phyloP scores from a whole-genome alignment of 2,329 filamentous ascomycete genomes.

The Penicillium sp. region DNA sequence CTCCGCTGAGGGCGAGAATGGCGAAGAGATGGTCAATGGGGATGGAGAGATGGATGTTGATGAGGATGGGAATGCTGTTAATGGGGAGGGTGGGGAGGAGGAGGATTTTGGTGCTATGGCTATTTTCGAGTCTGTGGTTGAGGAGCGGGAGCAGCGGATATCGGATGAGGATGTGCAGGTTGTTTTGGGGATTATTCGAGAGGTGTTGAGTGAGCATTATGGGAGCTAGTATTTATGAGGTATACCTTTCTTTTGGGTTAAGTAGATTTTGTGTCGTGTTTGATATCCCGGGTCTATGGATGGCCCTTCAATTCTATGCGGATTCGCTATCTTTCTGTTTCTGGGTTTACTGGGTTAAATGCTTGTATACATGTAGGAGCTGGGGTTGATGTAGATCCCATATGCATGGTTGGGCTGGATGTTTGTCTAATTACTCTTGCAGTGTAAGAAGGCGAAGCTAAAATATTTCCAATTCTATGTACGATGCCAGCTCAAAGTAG shows the following conservation, averaged over 20 bases:
- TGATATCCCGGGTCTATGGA: conserved; percentile 13
- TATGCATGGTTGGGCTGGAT: not conserved
- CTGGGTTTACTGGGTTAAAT: not conserved
- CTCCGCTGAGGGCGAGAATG: conserved; percentile 4
- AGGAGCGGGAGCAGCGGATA: conserved; percentile 44
- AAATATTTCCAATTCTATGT: not conserved
- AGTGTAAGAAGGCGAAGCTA: not conserved
- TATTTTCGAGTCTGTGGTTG: conserved; percentile 43
- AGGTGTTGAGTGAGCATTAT: conserved; percentile 29
- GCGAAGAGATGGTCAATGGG: conserved; percentile 17
- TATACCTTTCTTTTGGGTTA: not conserved
- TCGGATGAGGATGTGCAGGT: conserved; percentile 37
- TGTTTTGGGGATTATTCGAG: conserved; percentile 39
- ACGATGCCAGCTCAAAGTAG: not conserved
- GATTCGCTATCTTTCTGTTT: not conserved
- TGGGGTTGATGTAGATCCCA: not conserved
- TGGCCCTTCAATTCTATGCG: not conserved
- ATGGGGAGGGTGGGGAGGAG: conserved; percentile 20
- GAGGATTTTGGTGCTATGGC: conserved; percentile 39
- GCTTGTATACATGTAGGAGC: not conserved
- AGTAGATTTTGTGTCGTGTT: not conserved
- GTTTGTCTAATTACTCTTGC: not conserved
- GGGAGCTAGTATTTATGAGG: conserved; percentile 3
- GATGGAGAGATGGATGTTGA: conserved; percentile 22
- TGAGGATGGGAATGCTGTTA: conserved; percentile 12